Base-by-base conservation (phyloP, 2,329 filamentous ascomycete genomes). In the Podosphaera xanthii region DNA sequence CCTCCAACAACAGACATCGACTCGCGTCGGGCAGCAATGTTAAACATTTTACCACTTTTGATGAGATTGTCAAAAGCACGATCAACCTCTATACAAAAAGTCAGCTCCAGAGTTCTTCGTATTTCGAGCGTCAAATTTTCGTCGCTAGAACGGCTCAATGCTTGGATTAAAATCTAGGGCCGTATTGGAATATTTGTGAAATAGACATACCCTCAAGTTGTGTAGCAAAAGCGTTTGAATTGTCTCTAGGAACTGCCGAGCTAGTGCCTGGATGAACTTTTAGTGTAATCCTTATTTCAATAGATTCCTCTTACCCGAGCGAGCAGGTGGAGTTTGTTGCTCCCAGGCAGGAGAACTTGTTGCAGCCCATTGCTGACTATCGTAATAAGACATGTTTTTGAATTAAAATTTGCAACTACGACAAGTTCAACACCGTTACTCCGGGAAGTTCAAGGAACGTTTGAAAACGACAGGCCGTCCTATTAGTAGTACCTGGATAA, bases 41-140 rank as follows among this genome's bases (percentile, higher is more conserved):
- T 81, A 73, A 91, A 92, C 74, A 90, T 83, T 77, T 97, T 97
- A 68, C 90, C 90, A 71, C 90, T 95, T 79, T 97, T 97, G 69
- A 91, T 80, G 62, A 98, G 80, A 72, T 97, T 97, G 69, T 97
- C 92, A 68, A 91, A 83, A 65, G 91, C 91, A 70, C 91, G 85
- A 65, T 97, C 92, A 67, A 98, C 89, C 80, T 98, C 92, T 95
- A 69, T 57, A 64, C 46, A 63, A 55, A 60, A 38, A 58, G 50
- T 66, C 61, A 66, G 64, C 63, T 40, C 53, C 10, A 14, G 57
- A 46, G 44, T 59, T 50, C 49, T 61, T 44, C 4, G 40, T 40
- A 31, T 48, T 10, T 54, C 40, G 8, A 6, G 48, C 49, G 31
- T 60, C 61, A 22, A 22, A 35, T 22, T 9, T 33, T 4, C 9